Conservation (phyloP, 192 early-diverging fungal genomes). For the Phycomyces nitens region DNA sequence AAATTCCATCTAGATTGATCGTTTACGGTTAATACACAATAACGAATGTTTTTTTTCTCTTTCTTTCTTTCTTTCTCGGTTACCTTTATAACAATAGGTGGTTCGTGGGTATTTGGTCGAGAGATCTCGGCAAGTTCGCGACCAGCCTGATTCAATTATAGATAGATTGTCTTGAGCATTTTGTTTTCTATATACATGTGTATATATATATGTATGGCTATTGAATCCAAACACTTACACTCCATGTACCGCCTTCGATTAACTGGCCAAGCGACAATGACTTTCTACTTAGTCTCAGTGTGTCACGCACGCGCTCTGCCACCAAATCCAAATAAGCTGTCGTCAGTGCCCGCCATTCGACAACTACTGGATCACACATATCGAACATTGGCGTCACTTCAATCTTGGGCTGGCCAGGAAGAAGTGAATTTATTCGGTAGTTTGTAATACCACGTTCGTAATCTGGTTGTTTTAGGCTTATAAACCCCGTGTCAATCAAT, state of each 20-base stretch:
- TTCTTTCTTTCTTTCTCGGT: slow-evolving; percentile 3
- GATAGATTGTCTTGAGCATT: no score
- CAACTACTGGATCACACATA: slow-evolving; percentile 75
- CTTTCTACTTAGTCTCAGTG: slow-evolving; percentile 48
- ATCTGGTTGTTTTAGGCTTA: slow-evolving; percentile 55
- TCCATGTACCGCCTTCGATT: slow-evolving; percentile 92
- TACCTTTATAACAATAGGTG: slow-evolving; percentile 82
- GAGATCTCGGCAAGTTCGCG: slow-evolving; percentile 80
- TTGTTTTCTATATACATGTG: background rate
- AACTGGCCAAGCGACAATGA: slow-evolving; percentile 77
- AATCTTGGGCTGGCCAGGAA: slow-evolving; percentile 33
- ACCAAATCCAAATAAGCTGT: slow-evolving; percentile 76
- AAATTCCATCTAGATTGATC: no score
- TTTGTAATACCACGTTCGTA: slow-evolving; percentile 55
- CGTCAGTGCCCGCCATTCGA: slow-evolving; percentile 94
- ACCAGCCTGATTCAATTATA: slow-evolving; percentile 43
- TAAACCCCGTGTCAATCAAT: slow-evolving; percentile 81
- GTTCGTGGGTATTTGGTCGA: slow-evolving; percentile 77
- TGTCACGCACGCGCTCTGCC: slow-evolving; percentile 58
- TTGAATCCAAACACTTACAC: slow-evolving; percentile 34
- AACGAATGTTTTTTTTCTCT: background rate
- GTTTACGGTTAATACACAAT: background rate
- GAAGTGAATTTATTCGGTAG: slow-evolving; percentile 41
- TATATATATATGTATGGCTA: background rate
- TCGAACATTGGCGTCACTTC: slow-evolving; percentile 69